These are phyloP conservation scores for Elaphomyces granulatus DNA, from an alignment of 495 filamentous ascomycete genomes.

Conservation along the genomic window DNA sequence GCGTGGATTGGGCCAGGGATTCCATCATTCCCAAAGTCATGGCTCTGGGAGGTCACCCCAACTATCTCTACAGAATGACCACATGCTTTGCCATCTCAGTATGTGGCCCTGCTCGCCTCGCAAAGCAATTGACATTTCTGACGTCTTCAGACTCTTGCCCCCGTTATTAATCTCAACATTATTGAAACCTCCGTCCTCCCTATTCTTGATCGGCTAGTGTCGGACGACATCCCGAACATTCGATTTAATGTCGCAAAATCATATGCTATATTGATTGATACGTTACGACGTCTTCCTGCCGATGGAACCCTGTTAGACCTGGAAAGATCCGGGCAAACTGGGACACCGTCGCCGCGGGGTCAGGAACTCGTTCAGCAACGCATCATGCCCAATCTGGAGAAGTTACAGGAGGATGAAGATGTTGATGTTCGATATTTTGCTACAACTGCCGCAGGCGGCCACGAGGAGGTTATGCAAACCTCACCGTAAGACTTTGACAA, in stretches of 20 bases:
- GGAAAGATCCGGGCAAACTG: conserved; percentile 56
- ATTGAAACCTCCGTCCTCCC: conserved; percentile 88
- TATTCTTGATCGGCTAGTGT: conserved; percentile 84
- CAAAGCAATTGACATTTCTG: conserved; percentile 10
- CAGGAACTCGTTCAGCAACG: conserved; percentile 75
- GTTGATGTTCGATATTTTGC: conserved; percentile 97
- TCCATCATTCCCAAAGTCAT: conserved; percentile 98
- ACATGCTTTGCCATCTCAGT: conserved; percentile 97
- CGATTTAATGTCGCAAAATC: conserved; percentile 99
- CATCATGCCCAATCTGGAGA: conserved; percentile 82
- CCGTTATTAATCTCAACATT: conserved; percentile 79
- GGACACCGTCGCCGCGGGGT: conserved; percentile 51
- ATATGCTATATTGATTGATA: conserved; percentile 75
- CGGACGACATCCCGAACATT: conserved; percentile 95
- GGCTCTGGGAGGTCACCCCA: conserved; percentile 93
- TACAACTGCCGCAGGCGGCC: conserved; percentile 44
- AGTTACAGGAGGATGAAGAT: conserved; percentile 89
- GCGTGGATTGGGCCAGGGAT: conserved; percentile 93
- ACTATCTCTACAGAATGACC: conserved; percentile 98
- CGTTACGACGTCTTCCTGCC: conserved; percentile 75
- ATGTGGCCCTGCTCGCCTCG: conserved; percentile 23
- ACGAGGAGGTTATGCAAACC: conserved; percentile 36
- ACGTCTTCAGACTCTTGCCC: conserved; percentile 65
- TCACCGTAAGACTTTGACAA: conserved; percentile 36
- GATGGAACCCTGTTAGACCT: conserved; percentile 72